phyloP scores from a whole-genome alignment of 495 filamentous ascomycete genomes.

The Schizothecium vesticola region DNA sequence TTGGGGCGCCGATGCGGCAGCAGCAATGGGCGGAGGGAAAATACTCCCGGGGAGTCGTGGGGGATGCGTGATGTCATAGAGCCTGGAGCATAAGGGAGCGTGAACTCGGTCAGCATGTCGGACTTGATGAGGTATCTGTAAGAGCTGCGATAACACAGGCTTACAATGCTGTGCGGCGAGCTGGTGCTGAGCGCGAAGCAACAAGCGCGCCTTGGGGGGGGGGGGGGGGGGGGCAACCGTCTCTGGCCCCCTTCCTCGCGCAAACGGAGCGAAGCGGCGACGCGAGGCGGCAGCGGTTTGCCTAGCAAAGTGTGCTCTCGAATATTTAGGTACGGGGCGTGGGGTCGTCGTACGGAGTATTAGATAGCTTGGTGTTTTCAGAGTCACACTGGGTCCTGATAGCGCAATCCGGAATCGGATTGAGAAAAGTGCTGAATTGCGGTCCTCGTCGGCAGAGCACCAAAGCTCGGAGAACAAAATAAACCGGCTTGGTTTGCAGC shows the following conservation, averaged over 20 bases:
- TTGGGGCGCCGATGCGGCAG: background rate
- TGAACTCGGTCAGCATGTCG: background rate
- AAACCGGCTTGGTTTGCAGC: background rate
- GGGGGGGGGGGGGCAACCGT: background rate
- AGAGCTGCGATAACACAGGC: background rate
- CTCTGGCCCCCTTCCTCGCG: background rate
- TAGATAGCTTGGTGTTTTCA: background rate
- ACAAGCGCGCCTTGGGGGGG: background rate
- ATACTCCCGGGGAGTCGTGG: background rate
- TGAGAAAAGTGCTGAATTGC: background rate
- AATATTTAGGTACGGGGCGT: background rate
- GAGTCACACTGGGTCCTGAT: background rate
- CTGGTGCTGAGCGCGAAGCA: background rate
- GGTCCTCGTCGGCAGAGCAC: background rate
- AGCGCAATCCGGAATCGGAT: background rate
- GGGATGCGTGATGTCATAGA: background rate
- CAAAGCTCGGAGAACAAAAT: background rate
- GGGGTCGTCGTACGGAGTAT: background rate
- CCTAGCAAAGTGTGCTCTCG: background rate
- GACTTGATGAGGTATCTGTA: background rate
- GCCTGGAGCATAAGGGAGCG: background rate
- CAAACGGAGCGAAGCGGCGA: background rate
- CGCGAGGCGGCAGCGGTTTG: background rate
- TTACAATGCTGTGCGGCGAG: background rate
- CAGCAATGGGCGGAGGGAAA: background rate